phyloP scores from a whole-genome alignment of 257 asterid species.

The Leptodermis oblonga region DNA sequence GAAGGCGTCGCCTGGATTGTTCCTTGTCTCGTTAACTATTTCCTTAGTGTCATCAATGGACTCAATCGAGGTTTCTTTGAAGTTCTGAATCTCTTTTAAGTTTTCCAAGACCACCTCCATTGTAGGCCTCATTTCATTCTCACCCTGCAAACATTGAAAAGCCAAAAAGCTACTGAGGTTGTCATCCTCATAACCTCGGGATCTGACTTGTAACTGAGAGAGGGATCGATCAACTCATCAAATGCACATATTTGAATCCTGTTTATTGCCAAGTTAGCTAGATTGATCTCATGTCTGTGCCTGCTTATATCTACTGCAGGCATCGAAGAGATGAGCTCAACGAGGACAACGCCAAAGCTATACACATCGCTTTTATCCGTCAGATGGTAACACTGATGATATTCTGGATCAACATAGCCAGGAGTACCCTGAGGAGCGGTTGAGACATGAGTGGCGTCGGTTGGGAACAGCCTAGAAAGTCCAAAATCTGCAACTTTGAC shows the following conservation, averaged over 20 bases:
- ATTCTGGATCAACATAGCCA: slow-evolving; percentile 80
- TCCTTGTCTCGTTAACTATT: background rate
- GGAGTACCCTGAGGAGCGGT: slow-evolving; percentile 92
- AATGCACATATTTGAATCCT: slow-evolving; percentile 58
- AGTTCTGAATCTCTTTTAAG: slow-evolving; percentile 37
- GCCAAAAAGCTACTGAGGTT: slow-evolving; percentile 71
- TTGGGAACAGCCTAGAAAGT: slow-evolving; percentile 59
- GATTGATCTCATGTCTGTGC: slow-evolving; percentile 62
- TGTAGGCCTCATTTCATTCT: slow-evolving; percentile 64
- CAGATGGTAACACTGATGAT: slow-evolving; percentile 64
- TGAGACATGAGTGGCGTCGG: slow-evolving; percentile 61
- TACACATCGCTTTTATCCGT: slow-evolving; percentile 75
- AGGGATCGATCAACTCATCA: slow-evolving; percentile 56
- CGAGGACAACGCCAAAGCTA: slow-evolving; percentile 71
- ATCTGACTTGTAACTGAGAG: slow-evolving; percentile 48
- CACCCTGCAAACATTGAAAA: slow-evolving; percentile 61
- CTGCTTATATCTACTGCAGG: slow-evolving; percentile 68
- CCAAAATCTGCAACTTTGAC: slow-evolving; percentile 90
- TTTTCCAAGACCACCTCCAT: slow-evolving; percentile 59
- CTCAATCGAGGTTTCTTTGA: slow-evolving; percentile 9
- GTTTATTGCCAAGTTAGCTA: slow-evolving; percentile 55
- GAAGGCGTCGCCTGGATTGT: too few species aligned
- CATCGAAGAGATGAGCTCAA: slow-evolving; percentile 79
- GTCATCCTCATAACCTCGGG: slow-evolving; percentile 55
- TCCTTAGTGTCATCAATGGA: slow-evolving; percentile 13